phyloP scores from a whole-genome alignment of 2,329 filamentous ascomycete species.

The Rachicladosporium sp. region DNA sequence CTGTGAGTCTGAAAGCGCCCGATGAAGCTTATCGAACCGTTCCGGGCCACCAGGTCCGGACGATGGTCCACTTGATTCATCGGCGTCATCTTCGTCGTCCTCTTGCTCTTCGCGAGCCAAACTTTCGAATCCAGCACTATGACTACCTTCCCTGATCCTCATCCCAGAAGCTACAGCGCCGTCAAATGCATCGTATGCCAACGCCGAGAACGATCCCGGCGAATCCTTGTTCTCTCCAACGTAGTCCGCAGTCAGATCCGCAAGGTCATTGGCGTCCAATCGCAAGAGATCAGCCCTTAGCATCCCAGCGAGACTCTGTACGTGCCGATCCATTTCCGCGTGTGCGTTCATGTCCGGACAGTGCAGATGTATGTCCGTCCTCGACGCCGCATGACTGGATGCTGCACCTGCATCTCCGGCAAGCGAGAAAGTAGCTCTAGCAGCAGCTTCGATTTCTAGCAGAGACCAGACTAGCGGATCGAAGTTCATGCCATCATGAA shows the following conservation, averaged over 20 bases:
- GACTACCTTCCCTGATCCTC: not conserved
- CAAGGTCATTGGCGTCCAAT: constrained; percentile 57
- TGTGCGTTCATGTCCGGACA: constrained; percentile 44
- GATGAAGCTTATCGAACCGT: constrained; percentile 11
- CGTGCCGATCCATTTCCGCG: constrained; percentile 43
- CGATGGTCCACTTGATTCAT: constrained; percentile 17
- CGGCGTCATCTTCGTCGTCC: constrained; percentile 32
- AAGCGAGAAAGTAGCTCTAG: constrained; percentile 9
- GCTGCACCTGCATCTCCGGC: not conserved
- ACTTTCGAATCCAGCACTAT: constrained; percentile 20
- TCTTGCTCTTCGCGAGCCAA: constrained; percentile 37
- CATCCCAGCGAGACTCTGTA: constrained; percentile 49
- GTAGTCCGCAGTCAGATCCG: constrained; percentile 56
- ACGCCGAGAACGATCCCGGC: constrained; percentile 31
- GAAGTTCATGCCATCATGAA: not conserved
- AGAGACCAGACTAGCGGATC: constrained; percentile 4
- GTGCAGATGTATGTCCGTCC: constrained; percentile 27
- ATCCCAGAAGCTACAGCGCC: constrained; percentile 14
- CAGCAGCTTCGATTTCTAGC: constrained; percentile 17
- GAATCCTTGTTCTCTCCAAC: constrained; percentile 46
- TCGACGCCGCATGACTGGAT: constrained; percentile 14
- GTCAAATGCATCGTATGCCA: constrained; percentile 44
- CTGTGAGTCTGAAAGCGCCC: constrained; percentile 12
- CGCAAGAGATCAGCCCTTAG: constrained; percentile 55
- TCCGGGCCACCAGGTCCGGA: not conserved